Evolutionary conservation across 2,329 filamentous ascomycete species (phyloP), one percentile per base, ranked within the genome.

Genomic region (Colletotrichum tropicale): DNA sequence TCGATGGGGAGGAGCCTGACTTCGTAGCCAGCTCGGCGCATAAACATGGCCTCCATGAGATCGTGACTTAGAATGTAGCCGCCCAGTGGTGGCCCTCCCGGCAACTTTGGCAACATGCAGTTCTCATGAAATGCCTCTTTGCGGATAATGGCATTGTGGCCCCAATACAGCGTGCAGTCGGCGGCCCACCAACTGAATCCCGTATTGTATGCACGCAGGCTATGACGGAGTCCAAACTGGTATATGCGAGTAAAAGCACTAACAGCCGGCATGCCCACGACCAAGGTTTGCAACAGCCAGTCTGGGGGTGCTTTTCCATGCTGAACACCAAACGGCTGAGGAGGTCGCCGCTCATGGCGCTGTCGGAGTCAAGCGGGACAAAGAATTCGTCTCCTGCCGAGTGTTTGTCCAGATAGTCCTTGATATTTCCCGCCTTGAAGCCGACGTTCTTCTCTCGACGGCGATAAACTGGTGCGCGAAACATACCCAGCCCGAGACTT

Each of bases 321-420:
- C 38, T 48, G 38, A 48, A 48, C 0, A 48, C 38, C 38, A 48
- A 0, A 7, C 38, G 38, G 2, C 9, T n/a, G 18, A n/a, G 38
- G 1, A n/a, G 18, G 18, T 48, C 38, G n/a, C 38, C 18, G 38
- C 38, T 12, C 38, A 48, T 48, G 6, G 38, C 38, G 38, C 38
- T 48, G 2, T 48, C 38, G 18, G 18, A 48, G 6, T 48, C 38
- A 1, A 48, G 38, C 0, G 38, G 38, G 18, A 43, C 18, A n/a
- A 43, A 43, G 18, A n/a, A 43, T 0, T 48, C 3, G 18, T 48
- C 38, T 0, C 38, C 38, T 0, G 4, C 38, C 18, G 18, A 48
- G 5, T n/a, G 38, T 4, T 48, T 48, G 0, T 48, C 38, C 0
- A 48, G 18, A 48, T 48, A 48, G 38, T 48, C 18, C 38, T n/a